Evolutionary conservation across 805 yeast species (phyloP).

Genomic region (Yarrowia sp.): DNA sequence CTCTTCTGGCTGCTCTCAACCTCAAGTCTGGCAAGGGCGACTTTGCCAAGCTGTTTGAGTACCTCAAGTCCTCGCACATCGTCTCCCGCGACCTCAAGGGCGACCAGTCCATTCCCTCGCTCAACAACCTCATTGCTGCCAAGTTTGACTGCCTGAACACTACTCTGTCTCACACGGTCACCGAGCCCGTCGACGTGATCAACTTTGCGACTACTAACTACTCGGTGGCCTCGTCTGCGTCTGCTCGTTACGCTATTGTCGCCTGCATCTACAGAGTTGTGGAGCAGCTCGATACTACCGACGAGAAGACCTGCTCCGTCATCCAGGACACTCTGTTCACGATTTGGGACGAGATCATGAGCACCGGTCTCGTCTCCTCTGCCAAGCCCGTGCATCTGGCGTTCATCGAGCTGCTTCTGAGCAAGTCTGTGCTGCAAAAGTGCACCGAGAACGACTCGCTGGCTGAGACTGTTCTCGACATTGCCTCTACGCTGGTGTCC

Average conservation of each 20-base stretch:
- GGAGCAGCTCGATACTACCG: background rate
- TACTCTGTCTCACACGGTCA: background rate
- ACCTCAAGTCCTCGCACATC: background rate
- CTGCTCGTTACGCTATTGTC: conserved; percentile 11
- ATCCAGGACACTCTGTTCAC: conserved; percentile 27
- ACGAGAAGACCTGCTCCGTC: background rate
- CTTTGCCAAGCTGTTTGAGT: background rate
- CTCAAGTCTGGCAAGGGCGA: background rate
- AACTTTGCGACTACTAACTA: conserved; percentile 10
- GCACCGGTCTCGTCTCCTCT: conserved; percentile 59
- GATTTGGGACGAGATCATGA: conserved; percentile 59
- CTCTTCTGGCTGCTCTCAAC: conserved; percentile 14
- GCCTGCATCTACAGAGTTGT: background rate
- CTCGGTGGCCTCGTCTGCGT: conserved; percentile 12
- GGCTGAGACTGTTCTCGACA: conserved; percentile 36
- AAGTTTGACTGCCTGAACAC: conserved; percentile 18
- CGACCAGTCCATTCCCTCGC: background rate
- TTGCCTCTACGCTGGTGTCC: conserved; percentile 34
- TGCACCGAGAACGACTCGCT: conserved; percentile 40
- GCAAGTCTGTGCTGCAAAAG: conserved; percentile 43
- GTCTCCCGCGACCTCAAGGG: background rate
- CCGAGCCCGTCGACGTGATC: background rate
- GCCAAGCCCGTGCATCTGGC: conserved; percentile 62
- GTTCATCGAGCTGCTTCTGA: conserved; percentile 53
- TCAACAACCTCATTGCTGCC: background rate